These are phyloP conservation scores for Boletus vinaceobasis DNA, from an alignment of 768 basidiomycete genomes.

Conservation along the genomic window DNA sequence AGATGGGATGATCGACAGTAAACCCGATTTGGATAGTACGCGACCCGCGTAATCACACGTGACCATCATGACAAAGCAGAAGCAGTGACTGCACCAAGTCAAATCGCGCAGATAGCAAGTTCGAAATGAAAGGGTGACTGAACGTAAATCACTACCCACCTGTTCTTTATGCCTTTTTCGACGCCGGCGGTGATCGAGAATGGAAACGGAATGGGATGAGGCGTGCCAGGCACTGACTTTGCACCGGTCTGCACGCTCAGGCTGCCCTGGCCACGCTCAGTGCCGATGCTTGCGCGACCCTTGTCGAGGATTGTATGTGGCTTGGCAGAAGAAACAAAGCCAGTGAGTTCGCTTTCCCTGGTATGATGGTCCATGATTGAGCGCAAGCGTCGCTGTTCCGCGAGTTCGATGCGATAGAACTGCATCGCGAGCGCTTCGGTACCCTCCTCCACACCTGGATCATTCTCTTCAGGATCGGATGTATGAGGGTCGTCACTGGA, in stretches of 20 bases:
- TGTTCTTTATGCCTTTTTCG: slow-evolving; percentile 91
- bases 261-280: background rate
- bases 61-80: background rate
- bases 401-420: slow-evolving; percentile 89
- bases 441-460: slow-evolving; percentile 56
- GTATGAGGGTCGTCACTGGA: slow-evolving; percentile 33
- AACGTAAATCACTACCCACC: slow-evolving; percentile 43
- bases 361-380: slow-evolving; percentile 91
- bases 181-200: slow-evolving; percentile 95
- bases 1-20: slow-evolving; percentile 2
- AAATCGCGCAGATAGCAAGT: background rate
- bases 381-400: slow-evolving; percentile 85
- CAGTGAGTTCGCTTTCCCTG: slow-evolving; percentile 44
- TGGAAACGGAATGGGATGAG: slow-evolving; percentile 47
- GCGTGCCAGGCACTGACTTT: slow-evolving; percentile 20
- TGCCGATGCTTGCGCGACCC: background rate
- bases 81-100: background rate
- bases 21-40: background rate
- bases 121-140: background rate
- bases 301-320: slow-evolving; percentile 6
- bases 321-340: background rate
- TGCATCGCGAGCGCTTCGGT: slow-evolving; percentile 84
- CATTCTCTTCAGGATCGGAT: slow-evolving; percentile 33
- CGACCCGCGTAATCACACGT: background rate
- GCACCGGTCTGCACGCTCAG: slow-evolving; percentile 5